Base-by-base conservation (phyloP, 495 filamentous ascomycete species). In the Chaetomium cochliodes region DNA sequence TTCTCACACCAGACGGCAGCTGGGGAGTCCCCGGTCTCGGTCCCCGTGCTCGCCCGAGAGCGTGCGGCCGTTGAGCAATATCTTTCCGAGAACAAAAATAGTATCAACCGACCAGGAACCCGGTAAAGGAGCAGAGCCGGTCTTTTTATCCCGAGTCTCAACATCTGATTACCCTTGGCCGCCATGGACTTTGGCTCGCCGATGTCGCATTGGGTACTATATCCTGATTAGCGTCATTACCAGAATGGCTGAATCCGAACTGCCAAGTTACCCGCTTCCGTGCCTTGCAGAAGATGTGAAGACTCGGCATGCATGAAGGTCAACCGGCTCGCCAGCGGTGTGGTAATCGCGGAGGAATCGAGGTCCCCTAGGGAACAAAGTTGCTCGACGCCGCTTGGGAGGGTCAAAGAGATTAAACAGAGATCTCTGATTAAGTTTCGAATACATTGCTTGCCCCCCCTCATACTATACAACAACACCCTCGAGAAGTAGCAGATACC, bases 391-490 rank as follows among this genome's bases (percentile, higher is more conserved):
- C 5, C 1, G 9, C 8, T 1, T 12, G 33, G 33, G 33, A 37
- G 11, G 9, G 33, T 9, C 33, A 37, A 37, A 37, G 8, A 12
- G 9, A 8, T n/a, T n/a, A 26, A 22, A 51, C n/a, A 8, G 51
- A 54, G 26, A 55, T 37, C 23, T 57, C 20, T 57, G 25, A 57
- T 57, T 41, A 57, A 5, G 11, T 12, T 33, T 57, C 37, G 3
- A 57, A 39, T 56, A 57, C 33, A 4, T 57, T 18, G 33, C 2
- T n/a, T n/a, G n/a, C n/a, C n/a, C n/a, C 15, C n/a, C 39, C 30
- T 11, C 5, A 3, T 42, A 58, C 20, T 58, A 58, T 58, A 58
- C 55, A 58, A 58, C 55, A 58, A 42, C 55, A 58, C n/a, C 16
- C 18, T 50, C 46, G 18, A 39, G 51, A 4, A 54, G 51, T 6